Base-by-base conservation (phyloP, 495 filamentous ascomycete genomes). In the Neurospora tetrasperma region DNA sequence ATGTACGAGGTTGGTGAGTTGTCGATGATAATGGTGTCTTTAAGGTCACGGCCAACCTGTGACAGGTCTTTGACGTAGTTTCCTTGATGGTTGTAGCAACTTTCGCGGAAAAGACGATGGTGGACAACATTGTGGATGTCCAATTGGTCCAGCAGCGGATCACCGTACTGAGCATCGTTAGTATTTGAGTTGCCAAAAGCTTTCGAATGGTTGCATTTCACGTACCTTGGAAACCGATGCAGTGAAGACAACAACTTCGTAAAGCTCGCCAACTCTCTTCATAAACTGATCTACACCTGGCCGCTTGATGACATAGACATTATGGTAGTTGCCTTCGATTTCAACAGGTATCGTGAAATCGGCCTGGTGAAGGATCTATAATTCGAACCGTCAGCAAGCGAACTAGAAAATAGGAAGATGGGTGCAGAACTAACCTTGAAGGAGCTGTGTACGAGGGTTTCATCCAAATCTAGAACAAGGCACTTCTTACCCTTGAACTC, bases 61-160 rank as follows among this genome's bases (percentile, higher is more conserved):
- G 96, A 98, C 40, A 99, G 89, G 79, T 99, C 96, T 88, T 99
- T 99, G 75, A 99, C 96, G 78, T 99, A 99, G 80, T 99, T 99
- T 72, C 96, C 96, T 83, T 98, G 96, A 80, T 99, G 96, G 80
- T 99, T 98, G 81, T 97, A 98, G 82, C 96, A 99, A 80, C 95
- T 98, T 80, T 99, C 96, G 42, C 96, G 90, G 88, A 99, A 99
- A 38, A 99, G 85, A 20, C 96, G 88, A 79, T 99, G 96, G 79
- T 98, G 96, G 35, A 99, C 93, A 39, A 98, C 96, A 76, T 93
- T 89, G 80, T 99, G 96, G 72, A 99, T 97, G 79, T 99, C 96
- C 69, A 99, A 85, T 81, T 99, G 96, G 80, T 99, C 96, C 35
- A 99, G 85, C 42, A 99, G 85, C 42, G 96, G 96, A 83, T 99